Evolutionary conservation across 257 asterid genomes (phyloP), one percentile per base, ranked within the genome.

Genomic region (Solanum tarapatanum): DNA sequence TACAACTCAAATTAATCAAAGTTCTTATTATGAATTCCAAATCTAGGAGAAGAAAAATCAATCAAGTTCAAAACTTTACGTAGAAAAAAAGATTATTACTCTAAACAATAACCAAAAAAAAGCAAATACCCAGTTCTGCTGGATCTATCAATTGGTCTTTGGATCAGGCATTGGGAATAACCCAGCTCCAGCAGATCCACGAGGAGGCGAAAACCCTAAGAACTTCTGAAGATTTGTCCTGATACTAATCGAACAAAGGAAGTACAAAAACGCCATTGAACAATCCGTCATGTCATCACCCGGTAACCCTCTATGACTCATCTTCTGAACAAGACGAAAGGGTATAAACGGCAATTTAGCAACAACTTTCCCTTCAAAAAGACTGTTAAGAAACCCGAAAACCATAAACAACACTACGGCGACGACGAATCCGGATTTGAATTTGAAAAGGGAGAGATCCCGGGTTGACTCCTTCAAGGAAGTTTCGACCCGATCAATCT

Each of bases 251-350:
- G 99, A 97, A 87, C 99, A 97, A 88, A 97, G 39, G 4, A 97
- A 87, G 39, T 97, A 97, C 93, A 97, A 60, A 88, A 97, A 97
- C 48, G 99, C 98, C 99, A 97, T 97, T 13, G 99, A 97, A 77
- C 99, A 97, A 92, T 97, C 99, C 66, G 99, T 97, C 99, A 94
- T 93, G 75, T 97, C 99, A 33, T 92, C 92, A 82, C 99, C 99
- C 8, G 91, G 41, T 92, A 97, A 91, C 10, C 99, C 99, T 58
- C 99, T 92, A 60, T 97, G 99, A 88, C 98, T 94, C 99, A 97
- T 97, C 97, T 97, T 97, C 96, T 97, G 99, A 51, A 97, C 95
- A 89, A 97, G 58, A 58, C 83, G 87, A 1, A 95, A 90, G 24
- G 99, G 99, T 21, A 94, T 94, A 72, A 97, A 97, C 7, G 99